A percentile compares a stretch with the other conserved stretches of the same genome.
phyloP scores from a whole-genome alignment of 2,329 filamentous ascomycete genomes.

The Monilinia fructigena region DNA sequence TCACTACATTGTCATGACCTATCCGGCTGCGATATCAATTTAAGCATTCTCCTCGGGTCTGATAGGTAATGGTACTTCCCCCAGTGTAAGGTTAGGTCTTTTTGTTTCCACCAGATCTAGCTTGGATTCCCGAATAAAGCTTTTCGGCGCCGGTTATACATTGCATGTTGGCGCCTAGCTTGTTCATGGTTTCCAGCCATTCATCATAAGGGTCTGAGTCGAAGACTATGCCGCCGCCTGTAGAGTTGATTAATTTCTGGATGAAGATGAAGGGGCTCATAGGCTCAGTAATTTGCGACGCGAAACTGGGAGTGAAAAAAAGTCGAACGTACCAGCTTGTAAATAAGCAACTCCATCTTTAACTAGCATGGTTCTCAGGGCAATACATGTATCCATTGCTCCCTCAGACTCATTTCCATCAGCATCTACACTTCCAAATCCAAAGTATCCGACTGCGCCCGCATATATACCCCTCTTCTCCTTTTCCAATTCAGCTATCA shows the following conservation, averaged over 20 bases:
- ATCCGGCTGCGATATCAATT: slow-evolving; percentile 34
- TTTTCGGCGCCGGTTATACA: slow-evolving; percentile 84
- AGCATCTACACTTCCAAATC: slow-evolving; percentile 70
- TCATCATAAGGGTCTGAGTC: slow-evolving; percentile 90
- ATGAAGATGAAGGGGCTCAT: neutral
- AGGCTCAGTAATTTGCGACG: neutral
- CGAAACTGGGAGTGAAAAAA: neutral
- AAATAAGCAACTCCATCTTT: slow-evolving; percentile 91
- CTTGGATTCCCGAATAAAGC: slow-evolving; percentile 38
- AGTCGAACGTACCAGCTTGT: slow-evolving; percentile 60
- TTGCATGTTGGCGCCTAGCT: slow-evolving; percentile 84
- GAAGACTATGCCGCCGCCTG: slow-evolving; percentile 85
- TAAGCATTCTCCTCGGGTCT: slow-evolving; percentile 25
- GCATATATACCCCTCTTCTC: slow-evolving; percentile 97
- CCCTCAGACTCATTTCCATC: slow-evolving; percentile 67
- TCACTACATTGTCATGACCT: neutral
- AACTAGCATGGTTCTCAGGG: slow-evolving; percentile 80
- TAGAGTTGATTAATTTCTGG: neutral
- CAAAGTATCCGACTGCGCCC: slow-evolving; percentile 95
- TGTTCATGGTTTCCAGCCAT: slow-evolving; percentile 96
- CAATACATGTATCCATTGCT: slow-evolving; percentile 84
- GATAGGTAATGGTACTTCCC: slow-evolving; percentile 7
- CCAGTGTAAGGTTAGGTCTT: neutral
- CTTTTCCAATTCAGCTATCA: slow-evolving; percentile 89
- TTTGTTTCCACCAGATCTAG: slow-evolving; percentile 9